Base-by-base conservation (phyloP, 768 basidiomycete genomes). In the Hericium alpestre region DNA sequence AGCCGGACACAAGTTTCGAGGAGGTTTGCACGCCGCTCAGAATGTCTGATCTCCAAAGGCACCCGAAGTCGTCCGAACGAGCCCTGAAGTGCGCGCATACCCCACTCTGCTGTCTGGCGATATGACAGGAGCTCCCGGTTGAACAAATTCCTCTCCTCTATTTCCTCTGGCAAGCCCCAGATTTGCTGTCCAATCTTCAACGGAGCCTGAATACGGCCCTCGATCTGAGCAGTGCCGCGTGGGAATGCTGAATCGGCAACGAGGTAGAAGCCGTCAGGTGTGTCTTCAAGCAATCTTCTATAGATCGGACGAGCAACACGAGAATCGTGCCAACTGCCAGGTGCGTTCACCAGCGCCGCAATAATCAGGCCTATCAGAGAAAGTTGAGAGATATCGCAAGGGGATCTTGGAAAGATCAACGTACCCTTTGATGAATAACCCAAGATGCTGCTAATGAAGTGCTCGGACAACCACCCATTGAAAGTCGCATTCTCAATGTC, bases 81-180 rank as follows among this genome's bases (percentile, higher is more conserved):
- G 8, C 75, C 75, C 58, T 78, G 77, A 7, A 80, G 51, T 5
- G 64, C 58, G 1, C 67, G 66, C 69, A 74, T 79, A 0, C 78
- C 78, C 80, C 77, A 81, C 60, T 81, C 76, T 11, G 76, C 76
- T 0, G 77, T 74, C 62, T 81, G 78, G 1, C 71, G 61, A 58
- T 66, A 78, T 2, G 74, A 76, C 0, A 79, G 63, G 0, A 80
- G 68, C 58, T 79, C 64, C 0, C 64, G 53, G 61, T 79, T 67
- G 54, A 69, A 71, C 2, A 47, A 62, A 32, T 73, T 48, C 0
- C 59, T 13, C 27, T 65, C 59, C 4, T 64, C 61, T 9, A 66
- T 63, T 20, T 69, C 65, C 7, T 54, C 50, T 8, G 37, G 27
- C 37, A 61, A 53, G 0, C 43, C 54, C 10, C 61, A 59, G 15